Percentiles rank a stretch among this genome's conserved stretches.
phyloP scores from a whole-genome alignment of 2,329 filamentous ascomycete genomes.

The Aspergillus quadrilineatus region DNA sequence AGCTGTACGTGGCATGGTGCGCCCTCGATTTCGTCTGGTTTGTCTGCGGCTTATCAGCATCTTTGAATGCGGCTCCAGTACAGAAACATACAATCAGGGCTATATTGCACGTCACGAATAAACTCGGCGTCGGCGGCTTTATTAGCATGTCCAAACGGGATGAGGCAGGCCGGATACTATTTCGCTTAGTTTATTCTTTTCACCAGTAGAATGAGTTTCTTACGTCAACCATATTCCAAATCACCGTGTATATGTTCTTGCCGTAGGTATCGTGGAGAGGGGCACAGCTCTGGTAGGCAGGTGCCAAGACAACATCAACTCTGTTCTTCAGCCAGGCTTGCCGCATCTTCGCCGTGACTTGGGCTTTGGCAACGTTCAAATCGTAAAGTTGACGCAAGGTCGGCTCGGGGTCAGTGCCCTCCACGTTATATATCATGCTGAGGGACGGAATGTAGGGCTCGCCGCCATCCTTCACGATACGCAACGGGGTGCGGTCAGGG shows the following conservation, averaged over 20 bases:
- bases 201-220: constrained; percentile 18
- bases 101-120: background rate
- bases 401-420: constrained; percentile 29
- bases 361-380: constrained; percentile 13
- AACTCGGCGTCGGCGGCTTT: background rate
- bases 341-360: constrained; percentile 35
- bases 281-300: constrained; percentile 52
- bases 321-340: constrained; percentile 42
- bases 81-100: background rate
- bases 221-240: constrained; percentile 56
- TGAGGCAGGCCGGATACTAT: background rate
- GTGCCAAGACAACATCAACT: constrained; percentile 53
- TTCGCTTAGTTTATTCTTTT: background rate
- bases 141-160: background rate
- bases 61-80: background rate
- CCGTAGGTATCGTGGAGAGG: constrained; percentile 50
- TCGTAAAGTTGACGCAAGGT: constrained; percentile 8
- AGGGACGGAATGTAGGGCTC: constrained; percentile 47
- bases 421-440: background rate
- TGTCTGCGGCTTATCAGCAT: background rate
- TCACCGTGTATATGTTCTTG: constrained; percentile 45
- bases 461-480: constrained; percentile 27
- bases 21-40: background rate
- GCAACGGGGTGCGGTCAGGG: constrained; percentile 21
- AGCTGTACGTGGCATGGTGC: background rate